These are phyloP conservation scores for Lentinula sp. DNA, from an alignment of 768 basidiomycete species.

Conservation along the genomic window DNA sequence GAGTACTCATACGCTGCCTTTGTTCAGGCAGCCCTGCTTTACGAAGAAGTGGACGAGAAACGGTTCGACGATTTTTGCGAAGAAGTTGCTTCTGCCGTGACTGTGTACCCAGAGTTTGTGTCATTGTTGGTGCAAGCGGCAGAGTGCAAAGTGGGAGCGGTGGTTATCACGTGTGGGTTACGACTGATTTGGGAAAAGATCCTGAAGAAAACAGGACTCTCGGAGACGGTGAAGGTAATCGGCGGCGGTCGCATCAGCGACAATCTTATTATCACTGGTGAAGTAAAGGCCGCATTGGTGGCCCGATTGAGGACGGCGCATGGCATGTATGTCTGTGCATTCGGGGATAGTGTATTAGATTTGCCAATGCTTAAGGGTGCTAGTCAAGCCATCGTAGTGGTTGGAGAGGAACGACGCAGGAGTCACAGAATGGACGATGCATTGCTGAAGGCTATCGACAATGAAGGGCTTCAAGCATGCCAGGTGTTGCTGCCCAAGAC, in stretches of 20 bases:
- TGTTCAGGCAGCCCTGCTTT: conserved; percentile 16
- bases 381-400: conserved; percentile 15
- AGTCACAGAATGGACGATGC: conserved; percentile 16
- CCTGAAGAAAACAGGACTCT: conserved; percentile 11
- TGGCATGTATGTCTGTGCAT: conserved; percentile 14
- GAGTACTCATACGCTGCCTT: conserved; percentile 19
- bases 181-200: conserved; percentile 14
- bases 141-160: conserved; percentile 6
- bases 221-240: conserved; percentile 15
- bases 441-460: conserved; percentile 13
- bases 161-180: conserved; percentile 15
- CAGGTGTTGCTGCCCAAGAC: conserved; percentile 15
- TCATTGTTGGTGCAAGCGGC: conserved; percentile 9
- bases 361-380: conserved; percentile 18
- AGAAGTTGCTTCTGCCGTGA: conserved; percentile 11
- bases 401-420: conserved; percentile 14
- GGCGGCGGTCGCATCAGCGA: conserved; percentile 14
- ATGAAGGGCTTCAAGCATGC: conserved; percentile 12
- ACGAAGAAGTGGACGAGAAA: conserved; percentile 10
- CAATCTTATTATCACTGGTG: conserved; percentile 13
- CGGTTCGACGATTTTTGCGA: conserved; percentile 14
- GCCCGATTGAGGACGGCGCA: conserved; percentile 13
- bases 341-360: conserved; percentile 19
- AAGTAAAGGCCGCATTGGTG: conserved; percentile 13
- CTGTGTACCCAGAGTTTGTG: conserved; percentile 12